Conservation (phyloP, 73 alveolate genomes). For the Paramecium biaurelia region DNA sequence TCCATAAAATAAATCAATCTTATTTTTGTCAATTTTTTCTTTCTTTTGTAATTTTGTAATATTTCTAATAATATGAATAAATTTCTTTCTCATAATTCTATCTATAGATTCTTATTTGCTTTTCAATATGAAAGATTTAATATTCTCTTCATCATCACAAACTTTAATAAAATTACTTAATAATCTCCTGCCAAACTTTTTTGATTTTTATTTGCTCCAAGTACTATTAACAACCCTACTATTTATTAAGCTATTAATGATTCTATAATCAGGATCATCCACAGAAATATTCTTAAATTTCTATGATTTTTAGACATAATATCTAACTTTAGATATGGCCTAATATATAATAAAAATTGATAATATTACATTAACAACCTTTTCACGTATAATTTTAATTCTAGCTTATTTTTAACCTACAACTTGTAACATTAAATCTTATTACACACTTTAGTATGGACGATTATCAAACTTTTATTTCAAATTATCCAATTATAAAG, state of each 20-base stretch:
- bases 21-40: neutral
- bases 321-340: neutral
- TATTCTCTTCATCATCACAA: neutral
- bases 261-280: neutral
- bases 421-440: neutral
- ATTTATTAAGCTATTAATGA: neutral
- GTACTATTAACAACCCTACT: neutral
- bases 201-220: neutral
- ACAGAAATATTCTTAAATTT: neutral
- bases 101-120: conserved; percentile 4
- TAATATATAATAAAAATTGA: neutral
- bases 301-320: neutral
- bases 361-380: neutral
- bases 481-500: neutral
- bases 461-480: neutral
- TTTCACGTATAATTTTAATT: neutral
- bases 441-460: conserved; percentile 12
- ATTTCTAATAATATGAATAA: neutral
- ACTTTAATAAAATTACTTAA: neutral
- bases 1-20: neutral
- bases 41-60: neutral
- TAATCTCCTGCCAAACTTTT: neutral
- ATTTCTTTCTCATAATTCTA: neutral
- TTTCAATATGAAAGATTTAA: neutral
- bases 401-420: conserved; percentile 26